phyloP scores from a whole-genome alignment of 441 rosid genomes.

The Breynia disticha region DNA sequence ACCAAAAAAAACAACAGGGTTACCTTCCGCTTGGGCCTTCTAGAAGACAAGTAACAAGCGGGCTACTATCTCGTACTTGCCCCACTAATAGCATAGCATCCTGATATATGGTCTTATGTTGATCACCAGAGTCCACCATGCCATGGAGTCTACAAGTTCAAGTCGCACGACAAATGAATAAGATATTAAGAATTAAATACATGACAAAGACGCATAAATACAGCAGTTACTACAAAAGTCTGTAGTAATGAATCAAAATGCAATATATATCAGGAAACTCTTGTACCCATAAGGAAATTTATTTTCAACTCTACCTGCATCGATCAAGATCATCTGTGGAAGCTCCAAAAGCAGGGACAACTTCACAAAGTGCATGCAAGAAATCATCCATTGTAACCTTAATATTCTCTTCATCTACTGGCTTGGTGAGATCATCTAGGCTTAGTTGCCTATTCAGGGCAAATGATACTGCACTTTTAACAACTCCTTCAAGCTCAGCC shows the following conservation, averaged over 20 bases:
- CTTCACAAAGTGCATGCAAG: constrained; percentile 65
- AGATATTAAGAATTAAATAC: constrained; percentile 10
- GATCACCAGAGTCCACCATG: constrained; percentile 79
- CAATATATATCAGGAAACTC: no score
- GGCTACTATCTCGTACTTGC: constrained; percentile 98
- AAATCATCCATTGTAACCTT: constrained; percentile 94
- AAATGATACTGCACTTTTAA: constrained; percentile 94
- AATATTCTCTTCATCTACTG: constrained; percentile 91
- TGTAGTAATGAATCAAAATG: no score
- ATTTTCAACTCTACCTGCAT: constrained; percentile 48
- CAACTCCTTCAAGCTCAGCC: constrained; percentile 99
- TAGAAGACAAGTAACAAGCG: constrained; percentile 85
- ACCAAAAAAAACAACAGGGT: constrained; percentile 3
- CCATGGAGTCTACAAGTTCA: constrained; percentile 60
- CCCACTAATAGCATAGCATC: constrained; percentile 85
- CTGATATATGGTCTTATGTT: constrained; percentile 67
- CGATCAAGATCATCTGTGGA: constrained; percentile 94
- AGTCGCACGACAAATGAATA: constrained; percentile 13
- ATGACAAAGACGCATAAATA: no score
- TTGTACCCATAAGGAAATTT: no score
- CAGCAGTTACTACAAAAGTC: no score
- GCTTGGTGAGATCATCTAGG: constrained; percentile 95
- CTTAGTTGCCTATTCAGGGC: constrained; percentile 92
- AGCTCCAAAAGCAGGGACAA: constrained; percentile 94
- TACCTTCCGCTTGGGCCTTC: constrained; percentile 96